Base-by-base conservation (phyloP, 2,329 filamentous ascomycete species). In the Paracamarosporium sp. region DNA sequence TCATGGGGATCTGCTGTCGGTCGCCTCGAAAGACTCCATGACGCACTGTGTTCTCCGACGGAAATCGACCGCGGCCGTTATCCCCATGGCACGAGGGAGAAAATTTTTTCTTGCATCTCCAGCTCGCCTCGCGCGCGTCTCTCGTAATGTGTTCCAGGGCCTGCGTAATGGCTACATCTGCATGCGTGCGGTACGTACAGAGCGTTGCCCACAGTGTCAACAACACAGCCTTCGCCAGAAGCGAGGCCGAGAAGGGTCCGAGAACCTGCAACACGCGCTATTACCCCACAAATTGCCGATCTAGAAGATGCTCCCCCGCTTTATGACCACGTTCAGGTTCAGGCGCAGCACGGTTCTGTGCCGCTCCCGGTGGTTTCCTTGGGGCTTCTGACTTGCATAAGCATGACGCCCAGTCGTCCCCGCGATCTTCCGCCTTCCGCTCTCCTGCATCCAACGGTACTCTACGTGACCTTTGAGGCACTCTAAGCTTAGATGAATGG, bases 281-380 rank as follows among this genome's bases (percentile, higher is more conserved):
- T 75, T 76, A 75, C 73, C 73, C 74, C 73, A 75, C 74, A 76
- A 68, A 59, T 68, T 73, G 71, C 63, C 69, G 68, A 71, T 71
- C 65, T 63, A 41, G 55, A 17, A 61, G 64, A 59, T 59, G 60
- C 58, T 70, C 65, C 73, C 69, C 74, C 73, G 72, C 73, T 69
- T 72, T 74, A 63, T 67, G 64, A 70, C 71, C 68, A 68, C 64
- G 63, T 70, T 72, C 53, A 67, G 59, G 54, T 64, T 65, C 59
- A 65, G 60, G 56, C 62, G 60, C 22, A n/a, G 30, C 68, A 63
- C 63, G 56, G 53, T 64, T 61, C 60, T 58, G 61, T 64, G 61
- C 59, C 57, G 55, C 54, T 50, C 45, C 45, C 45, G 45, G 17
- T 48, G 17, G 45, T 35, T 27, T 35, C 50, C 40, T 54, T 56